Base-by-base conservation (phyloP, 2,329 filamentous ascomycete species). In the Nothopassalora personata region DNA sequence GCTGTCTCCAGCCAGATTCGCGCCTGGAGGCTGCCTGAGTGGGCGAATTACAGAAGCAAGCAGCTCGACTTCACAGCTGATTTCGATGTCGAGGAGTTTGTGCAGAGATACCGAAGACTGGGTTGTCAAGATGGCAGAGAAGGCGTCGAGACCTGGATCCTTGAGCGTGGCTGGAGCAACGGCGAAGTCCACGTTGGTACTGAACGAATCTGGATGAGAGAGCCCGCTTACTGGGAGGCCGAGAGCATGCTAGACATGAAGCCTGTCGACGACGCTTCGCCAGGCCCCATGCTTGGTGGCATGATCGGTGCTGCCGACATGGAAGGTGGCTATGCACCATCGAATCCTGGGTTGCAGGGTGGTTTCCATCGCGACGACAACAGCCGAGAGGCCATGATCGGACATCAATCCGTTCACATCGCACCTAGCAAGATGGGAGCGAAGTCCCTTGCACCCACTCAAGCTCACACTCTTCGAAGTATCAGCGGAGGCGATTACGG, bases 101-200 rank as follows among this genome's bases (percentile, higher is more conserved):
- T 86, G 19, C 86, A 87, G 66, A 86, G 94, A 48, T 99, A 97
- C 72, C 80, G 86, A 5, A 80, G 84, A 5, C 82, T 99, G 0
- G 94, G 94, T 13, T 99, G 94, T 73, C 85, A 87, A 67, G 91
- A 96, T 64, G 94, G 94, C 58, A 86, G 86, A 63, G 94, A 99
- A 63, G 94, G 93, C 51, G 91, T 97, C 55, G 91, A 97, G 71
- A 95, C 84, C 68, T 99, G 93, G 91, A 82, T 95, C 59, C 82
- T 97, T 53, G 92, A 97, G 75, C 86, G 94, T 59, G 94, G 94
- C 1, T 99, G 94, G 94, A 97, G 91, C 76, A 99, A 99, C 67
- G 94, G 94, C 43, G 94, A 97, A 75, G 91, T 97, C 1, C 86
- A 96, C 5, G 81, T 97, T 33, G 94, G 94, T 57, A 87, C 86